These are phyloP conservation scores for Rhizomucor pusillus DNA, from an alignment of 371 early-diverging fungal genomes.

Conservation along the genomic window DNA sequence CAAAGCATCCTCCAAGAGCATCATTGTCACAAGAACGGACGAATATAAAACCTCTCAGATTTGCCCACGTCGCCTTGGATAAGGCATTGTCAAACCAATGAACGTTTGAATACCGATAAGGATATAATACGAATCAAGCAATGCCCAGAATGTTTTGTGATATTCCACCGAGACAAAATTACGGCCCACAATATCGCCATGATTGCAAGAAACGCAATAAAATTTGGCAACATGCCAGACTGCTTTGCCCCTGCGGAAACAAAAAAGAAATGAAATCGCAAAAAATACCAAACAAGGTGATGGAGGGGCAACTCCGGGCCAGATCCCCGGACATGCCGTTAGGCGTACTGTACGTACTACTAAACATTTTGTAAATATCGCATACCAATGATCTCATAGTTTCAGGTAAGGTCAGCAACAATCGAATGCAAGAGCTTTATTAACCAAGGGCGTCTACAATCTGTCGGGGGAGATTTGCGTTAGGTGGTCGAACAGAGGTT, in stretches of 20 bases:
- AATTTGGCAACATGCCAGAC: not conserved
- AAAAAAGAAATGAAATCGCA: too few relatives aligned
- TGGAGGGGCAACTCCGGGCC: constrained; percentile 91
- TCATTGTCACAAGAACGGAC: constrained; percentile 1
- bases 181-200: not conserved
- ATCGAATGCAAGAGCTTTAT: too few relatives aligned
- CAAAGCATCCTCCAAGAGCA: not conserved
- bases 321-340: too few relatives aligned
- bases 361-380: too few relatives aligned
- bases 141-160: not conserved
- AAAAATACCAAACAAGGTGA: too few relatives aligned
- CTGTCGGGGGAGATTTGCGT: too few relatives aligned
- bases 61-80: not conserved
- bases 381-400: too few relatives aligned
- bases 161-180: not conserved
- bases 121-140: constrained; percentile 2
- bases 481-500: too few relatives aligned
- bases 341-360: too few relatives aligned
- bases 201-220: not conserved
- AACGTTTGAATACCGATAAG: not conserved
- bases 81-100: not conserved
- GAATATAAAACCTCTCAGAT: not conserved
- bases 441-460: too few relatives aligned
- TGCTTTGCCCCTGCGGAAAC: not conserved
- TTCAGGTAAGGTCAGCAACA: too few relatives aligned